Percentiles rank a stretch among this genome's conserved stretches.
Conservation (phyloP, 106 monocot genomes). For the Dendrobium nobile region DNA sequence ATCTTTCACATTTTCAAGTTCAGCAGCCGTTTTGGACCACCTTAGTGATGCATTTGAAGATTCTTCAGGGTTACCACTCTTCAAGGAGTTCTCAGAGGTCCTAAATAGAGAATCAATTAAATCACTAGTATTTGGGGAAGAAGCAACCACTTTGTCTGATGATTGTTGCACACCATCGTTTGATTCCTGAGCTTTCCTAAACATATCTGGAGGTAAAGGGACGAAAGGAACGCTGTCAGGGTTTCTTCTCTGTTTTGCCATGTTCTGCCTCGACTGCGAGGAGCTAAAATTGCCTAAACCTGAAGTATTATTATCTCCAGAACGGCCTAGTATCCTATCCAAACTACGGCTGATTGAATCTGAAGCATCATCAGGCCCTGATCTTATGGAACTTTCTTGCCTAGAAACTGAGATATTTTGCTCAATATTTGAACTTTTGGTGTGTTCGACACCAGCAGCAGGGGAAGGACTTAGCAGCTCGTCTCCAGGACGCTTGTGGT, state of each 20-base stretch:
- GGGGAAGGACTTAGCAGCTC: conserved; percentile 5
- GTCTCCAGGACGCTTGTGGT: conserved; percentile 69
- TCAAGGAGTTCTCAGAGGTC: conserved; percentile 1
- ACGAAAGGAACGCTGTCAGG: conserved; percentile 62
- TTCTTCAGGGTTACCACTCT: conserved; percentile 11
- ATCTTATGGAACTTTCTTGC: conserved; percentile 11
- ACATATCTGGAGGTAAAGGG: conserved; percentile 62
- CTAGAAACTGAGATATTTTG: conserved; percentile 9
- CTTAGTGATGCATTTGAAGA: conserved; percentile 24
- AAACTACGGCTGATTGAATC: conserved; percentile 53
- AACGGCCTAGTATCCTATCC: conserved; percentile 71
- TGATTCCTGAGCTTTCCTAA: conserved; percentile 27
- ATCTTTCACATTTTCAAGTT: conserved; percentile 22
- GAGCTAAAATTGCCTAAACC: conserved; percentile 14
- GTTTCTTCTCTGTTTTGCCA: conserved; percentile 25
- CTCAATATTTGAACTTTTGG: conserved; percentile 13
- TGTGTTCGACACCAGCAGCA: conserved; percentile 6
- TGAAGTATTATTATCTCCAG: conserved; percentile 10
- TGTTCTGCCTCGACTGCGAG: conserved; percentile 7
- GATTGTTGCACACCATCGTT: conserved; percentile 11
- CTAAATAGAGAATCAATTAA: conserved; percentile 7
- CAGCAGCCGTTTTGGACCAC: conserved; percentile 28
- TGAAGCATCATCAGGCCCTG: conserved; percentile 16
- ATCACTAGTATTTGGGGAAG: not conserved
- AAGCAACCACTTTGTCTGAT: conserved; percentile 11